Evolutionary conservation across 31 red algal species (phyloP).

Genomic region (Odonthalia washingtoniensis): DNA sequence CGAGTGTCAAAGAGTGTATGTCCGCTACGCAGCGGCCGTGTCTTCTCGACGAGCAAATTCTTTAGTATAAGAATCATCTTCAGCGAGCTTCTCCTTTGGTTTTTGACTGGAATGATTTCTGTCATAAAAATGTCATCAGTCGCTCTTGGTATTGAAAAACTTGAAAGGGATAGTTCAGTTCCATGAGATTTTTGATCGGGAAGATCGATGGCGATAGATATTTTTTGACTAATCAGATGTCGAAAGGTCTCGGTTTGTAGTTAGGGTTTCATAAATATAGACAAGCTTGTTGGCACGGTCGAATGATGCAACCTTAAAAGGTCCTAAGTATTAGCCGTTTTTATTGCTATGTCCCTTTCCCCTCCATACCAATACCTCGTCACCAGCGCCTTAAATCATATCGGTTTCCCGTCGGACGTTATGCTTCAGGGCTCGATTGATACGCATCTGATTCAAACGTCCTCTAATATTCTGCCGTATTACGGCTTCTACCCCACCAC

Average conservation of each 20-base stretch:
- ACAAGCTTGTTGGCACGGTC: conserved; percentile 29
- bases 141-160: background rate
- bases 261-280: background rate
- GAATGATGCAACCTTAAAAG: background rate
- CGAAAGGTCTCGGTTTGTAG: background rate
- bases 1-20: no score
- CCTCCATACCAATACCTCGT: conserved; percentile 25
- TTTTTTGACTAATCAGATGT: background rate
- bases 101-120: background rate
- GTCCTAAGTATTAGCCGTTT: conserved; percentile 23
- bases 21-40: no score
- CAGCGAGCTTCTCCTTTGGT: background rate
- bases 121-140: background rate
- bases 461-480: background rate
- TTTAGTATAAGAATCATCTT: no score
- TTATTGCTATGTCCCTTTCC: conserved; percentile 3
- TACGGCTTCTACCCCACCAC: background rate
- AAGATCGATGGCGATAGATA: background rate
- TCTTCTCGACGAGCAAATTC: no score
- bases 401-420: background rate
- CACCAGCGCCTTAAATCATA: background rate
- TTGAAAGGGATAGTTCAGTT: background rate
- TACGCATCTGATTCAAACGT: background rate
- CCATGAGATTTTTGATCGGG: no score
- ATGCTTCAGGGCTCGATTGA: conserved; percentile 1